Evolutionary conservation across 2,329 filamentous ascomycete genomes (phyloP).

Genomic region (Amphichorda felina): DNA sequence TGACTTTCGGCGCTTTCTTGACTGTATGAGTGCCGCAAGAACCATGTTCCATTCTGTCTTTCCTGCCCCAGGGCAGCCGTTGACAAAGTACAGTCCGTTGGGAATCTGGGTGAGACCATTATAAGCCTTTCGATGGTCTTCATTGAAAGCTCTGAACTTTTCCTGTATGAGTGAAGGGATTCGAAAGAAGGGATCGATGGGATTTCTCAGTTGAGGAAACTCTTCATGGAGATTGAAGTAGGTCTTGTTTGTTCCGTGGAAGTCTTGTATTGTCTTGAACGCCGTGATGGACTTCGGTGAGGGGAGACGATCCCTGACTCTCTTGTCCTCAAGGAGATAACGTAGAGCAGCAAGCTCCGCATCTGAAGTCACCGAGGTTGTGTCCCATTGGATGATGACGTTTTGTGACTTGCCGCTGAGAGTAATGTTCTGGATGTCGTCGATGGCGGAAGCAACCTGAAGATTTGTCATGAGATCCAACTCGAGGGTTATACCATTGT

Average conservation of each 20-base stretch:
- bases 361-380: slow-evolving; percentile 15
- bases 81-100: slow-evolving; percentile 29
- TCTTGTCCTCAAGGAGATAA: slow-evolving; percentile 10
- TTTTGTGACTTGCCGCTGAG: slow-evolving; percentile 8
- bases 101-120: slow-evolving; percentile 21
- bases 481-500: slow-evolving; percentile 11
- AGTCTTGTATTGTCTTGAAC: slow-evolving; percentile 20
- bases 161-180: slow-evolving; percentile 13
- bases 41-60: slow-evolving; percentile 35
- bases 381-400: slow-evolving; percentile 15
- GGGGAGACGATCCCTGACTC: slow-evolving; percentile 7
- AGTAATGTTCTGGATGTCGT: slow-evolving; percentile 7
- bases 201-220: slow-evolving; percentile 22
- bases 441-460: slow-evolving; percentile 39
- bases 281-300: slow-evolving; percentile 11
- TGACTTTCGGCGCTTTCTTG: slow-evolving; percentile 10
- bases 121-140: slow-evolving; percentile 24
- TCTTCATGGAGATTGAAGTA: slow-evolving; percentile 11
- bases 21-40: slow-evolving; percentile 24
- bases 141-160: slow-evolving; percentile 20
- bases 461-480: slow-evolving; percentile 50
- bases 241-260: slow-evolving; percentile 10
- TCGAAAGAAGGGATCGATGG: slow-evolving; percentile 6
- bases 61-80: slow-evolving; percentile 33
- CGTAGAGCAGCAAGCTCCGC: slow-evolving; percentile 18